These are phyloP conservation scores for Auxenochlorella pyrenoidosa DNA, from an alignment of 139 green algal genomes.

Conservation along the genomic window DNA sequence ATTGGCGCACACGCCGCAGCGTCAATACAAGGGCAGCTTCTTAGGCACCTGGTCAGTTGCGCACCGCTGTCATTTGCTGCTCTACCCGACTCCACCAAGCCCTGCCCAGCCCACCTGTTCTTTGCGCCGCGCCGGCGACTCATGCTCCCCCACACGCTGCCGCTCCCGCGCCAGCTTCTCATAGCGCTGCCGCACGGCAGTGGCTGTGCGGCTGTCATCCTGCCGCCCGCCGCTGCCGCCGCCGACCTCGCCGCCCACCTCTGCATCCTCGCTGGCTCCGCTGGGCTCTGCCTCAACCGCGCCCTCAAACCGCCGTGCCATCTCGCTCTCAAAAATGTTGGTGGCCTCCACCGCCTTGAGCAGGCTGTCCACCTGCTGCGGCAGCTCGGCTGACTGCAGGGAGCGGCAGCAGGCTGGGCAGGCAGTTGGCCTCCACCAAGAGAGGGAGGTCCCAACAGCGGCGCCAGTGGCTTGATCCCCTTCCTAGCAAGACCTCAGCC, in stretches of 20 bases:
- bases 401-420: neutral
- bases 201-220: conserved; percentile 32
- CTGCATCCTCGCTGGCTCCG: conserved; percentile 34
- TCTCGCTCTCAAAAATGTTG: conserved; percentile 96
- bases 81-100: no score
- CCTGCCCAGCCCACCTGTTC: conserved; percentile 19
- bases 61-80: no score
- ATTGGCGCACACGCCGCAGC: no score
- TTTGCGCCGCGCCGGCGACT: conserved; percentile 23
- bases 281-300: neutral
- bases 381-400: conserved; percentile 52
- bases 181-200: conserved; percentile 42
- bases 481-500: no score
- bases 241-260: conserved; percentile 18
- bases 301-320: conserved; percentile 83
- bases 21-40: no score
- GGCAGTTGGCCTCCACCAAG: neutral
- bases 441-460: no score
- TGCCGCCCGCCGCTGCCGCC: conserved; percentile 19
- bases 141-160: conserved; percentile 16
- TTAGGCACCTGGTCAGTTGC: no score
- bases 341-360: conserved; percentile 93
- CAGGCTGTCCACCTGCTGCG: conserved; percentile 79
- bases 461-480: no score
- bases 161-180: conserved; percentile 52